Base-by-base conservation (phyloP, 148 eudicot species). In the Polygonum maritimum region DNA sequence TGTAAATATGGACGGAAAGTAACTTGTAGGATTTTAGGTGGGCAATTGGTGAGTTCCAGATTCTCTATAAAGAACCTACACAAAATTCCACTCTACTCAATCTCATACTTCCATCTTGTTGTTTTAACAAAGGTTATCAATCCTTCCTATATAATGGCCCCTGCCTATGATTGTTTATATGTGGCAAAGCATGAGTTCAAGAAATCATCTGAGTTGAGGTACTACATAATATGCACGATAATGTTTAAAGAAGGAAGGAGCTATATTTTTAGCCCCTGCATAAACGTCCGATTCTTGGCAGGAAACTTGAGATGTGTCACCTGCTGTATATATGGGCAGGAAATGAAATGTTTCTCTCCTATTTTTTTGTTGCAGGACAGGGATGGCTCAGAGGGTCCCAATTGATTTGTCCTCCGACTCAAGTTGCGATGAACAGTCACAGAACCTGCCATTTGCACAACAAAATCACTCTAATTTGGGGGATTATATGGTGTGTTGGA, bases 301-400 rank as follows among this genome's bases (percentile, higher is more conserved):
- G 79, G 54, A 74, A 79, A 74, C 83, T 40, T 81, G 69, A 84
- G 91, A 48, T 75, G 81, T 80, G 87, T 83, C 48, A 71, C 69
- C 73, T 84, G 88, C 85, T 81, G 92, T 92, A 87, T 90, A 88
- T 79, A 77, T 85, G 93, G 92, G 89, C 88, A 80, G 36, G 88
- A 58, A 90, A 26, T 26, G 31, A 26, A 26, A 26, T 26, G 31
- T 26, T 26, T 26, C 31, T 26, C 31, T 26, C 31, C 31, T 26
- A 26, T 26, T 26, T 26, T 26, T 26, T 26, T 26, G 31, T 26
- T 26, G 31, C 31, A 26, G 31, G 31, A 26, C 31, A 26, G 31
- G 31, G 1, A 26, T 26, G 31, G 31, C 31, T 26, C 31, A 26
- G 31, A 26, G 31, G 31, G 31, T 26, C 31, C 31, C 31, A 26